Conservation (phyloP, 768 basidiomycete species). For the Lentinula detonsa region DNA sequence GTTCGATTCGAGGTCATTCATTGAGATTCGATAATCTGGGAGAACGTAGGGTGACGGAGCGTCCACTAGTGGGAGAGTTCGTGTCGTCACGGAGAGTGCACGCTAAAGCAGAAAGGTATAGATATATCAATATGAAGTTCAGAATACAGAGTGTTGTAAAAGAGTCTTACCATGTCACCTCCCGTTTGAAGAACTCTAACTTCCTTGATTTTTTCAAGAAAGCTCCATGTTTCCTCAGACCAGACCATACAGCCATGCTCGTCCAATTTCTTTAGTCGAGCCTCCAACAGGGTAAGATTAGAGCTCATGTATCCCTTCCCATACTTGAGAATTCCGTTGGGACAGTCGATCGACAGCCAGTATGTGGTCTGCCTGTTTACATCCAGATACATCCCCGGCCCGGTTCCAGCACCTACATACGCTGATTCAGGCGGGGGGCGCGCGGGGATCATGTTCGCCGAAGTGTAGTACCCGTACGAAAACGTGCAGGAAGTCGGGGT, state of each 20-base stretch:
- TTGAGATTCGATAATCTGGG: constrained; percentile 6
- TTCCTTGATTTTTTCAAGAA: not conserved
- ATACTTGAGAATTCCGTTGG: not conserved
- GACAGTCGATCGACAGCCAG: constrained; percentile 1
- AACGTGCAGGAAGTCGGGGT: not conserved
- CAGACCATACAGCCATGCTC: not conserved
- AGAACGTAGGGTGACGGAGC: constrained; percentile 11
- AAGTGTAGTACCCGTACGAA: not conserved
- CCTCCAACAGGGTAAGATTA: not conserved
- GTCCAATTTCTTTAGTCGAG: not conserved
- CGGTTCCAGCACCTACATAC: not conserved
- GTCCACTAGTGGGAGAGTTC: constrained; percentile 9
- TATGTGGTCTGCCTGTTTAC: not conserved
- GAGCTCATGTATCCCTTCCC: not conserved
- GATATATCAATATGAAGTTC: too few relatives aligned
- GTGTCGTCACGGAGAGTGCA: not conserved
- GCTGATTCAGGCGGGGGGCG: not conserved
- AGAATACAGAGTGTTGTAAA: too few relatives aligned
- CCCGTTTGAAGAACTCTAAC: not conserved
- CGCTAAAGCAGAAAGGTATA: not conserved
- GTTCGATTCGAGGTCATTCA: constrained; percentile 12
- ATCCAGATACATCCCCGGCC: not conserved
- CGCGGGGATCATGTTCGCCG: not conserved
- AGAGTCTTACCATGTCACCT: not conserved
- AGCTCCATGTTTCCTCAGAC: not conserved